Conservation (phyloP, 2,329 filamentous ascomycete species). For the Penicillium sp. region DNA sequence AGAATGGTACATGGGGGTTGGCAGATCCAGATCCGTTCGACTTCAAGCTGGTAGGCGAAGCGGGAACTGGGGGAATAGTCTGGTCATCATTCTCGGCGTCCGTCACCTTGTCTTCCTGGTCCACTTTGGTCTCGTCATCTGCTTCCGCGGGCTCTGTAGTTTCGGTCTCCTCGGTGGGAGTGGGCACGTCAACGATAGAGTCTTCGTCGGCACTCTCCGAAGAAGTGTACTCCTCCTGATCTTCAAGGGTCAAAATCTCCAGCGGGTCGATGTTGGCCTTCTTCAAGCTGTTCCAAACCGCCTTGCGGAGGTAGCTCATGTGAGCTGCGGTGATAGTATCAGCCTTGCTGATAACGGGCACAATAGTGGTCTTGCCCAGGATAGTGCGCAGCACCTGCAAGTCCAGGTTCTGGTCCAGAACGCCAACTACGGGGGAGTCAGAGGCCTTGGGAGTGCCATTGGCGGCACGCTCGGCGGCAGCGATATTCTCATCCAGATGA, state of each 20-base stretch:
- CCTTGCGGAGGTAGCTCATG: constrained; percentile 87
- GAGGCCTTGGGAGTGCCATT: constrained; percentile 53
- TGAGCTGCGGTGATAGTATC: constrained; percentile 95
- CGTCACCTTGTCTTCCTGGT: constrained; percentile 16
- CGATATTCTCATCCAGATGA: constrained; percentile 78
- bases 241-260: constrained; percentile 78
- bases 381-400: constrained; percentile 84
- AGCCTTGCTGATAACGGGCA: constrained; percentile 93
- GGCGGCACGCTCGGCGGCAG: constrained; percentile 58
- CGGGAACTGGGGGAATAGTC: constrained; percentile 19
- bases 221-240: constrained; percentile 63
- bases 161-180: constrained; percentile 24
- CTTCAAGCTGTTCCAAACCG: constrained; percentile 85
- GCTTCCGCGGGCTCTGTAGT: constrained; percentile 17
- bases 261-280: constrained; percentile 83
- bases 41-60: constrained; percentile 40
- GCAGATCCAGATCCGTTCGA: constrained; percentile 47
- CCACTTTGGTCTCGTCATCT: constrained; percentile 12
- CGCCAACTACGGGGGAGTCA: constrained; percentile 54
- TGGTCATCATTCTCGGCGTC: constrained; percentile 8
- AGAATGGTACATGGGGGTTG: constrained; percentile 76
- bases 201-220: constrained; percentile 48
- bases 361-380: constrained; percentile 89
- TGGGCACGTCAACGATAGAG: constrained; percentile 24
- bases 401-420: constrained; percentile 84